phyloP scores from a whole-genome alignment of 2,329 filamentous ascomycete species.

The Fusarium xylarioides region DNA sequence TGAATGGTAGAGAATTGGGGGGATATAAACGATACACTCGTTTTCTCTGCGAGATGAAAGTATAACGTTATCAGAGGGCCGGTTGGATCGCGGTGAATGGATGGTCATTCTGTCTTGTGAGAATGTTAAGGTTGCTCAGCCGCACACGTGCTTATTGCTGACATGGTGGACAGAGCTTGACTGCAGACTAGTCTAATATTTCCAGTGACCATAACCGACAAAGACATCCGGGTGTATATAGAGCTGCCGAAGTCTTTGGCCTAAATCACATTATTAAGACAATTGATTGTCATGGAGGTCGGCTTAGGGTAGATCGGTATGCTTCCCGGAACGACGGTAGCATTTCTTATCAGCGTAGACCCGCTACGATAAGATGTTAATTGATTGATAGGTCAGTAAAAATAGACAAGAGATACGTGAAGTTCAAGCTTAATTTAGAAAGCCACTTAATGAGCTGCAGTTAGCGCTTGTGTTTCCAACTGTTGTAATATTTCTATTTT shows the following conservation, averaged over 20 bases:
- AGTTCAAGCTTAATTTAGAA: not conserved
- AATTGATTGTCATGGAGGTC: not conserved
- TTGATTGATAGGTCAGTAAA: not conserved
- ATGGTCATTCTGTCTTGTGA: too few relatives aligned
- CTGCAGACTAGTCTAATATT: too few relatives aligned
- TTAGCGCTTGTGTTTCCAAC: too few relatives aligned
- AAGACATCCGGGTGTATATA: too few relatives aligned
- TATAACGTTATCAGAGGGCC: not conserved
- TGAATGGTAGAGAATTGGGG: too few relatives aligned
- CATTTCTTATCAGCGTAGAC: not conserved
- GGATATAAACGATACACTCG: fast-evolving
- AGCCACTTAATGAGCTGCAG: too few relatives aligned
- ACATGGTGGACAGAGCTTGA: too few relatives aligned
- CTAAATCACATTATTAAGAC: too few relatives aligned
- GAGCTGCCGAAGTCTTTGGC: too few relatives aligned
- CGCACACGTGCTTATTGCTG: not conserved
- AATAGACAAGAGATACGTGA: not conserved
- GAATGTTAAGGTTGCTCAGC: not conserved
- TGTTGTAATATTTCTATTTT: too few relatives aligned
- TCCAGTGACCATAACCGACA: too few relatives aligned
- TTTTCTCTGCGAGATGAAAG: not conserved
- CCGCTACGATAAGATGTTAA: not conserved
- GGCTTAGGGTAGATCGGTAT: not conserved
- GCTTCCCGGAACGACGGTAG: not conserved
- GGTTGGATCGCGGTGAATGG: too few relatives aligned